A percentile compares a stretch with the other conserved stretches of the same genome.
Evolutionary conservation across 2,329 filamentous ascomycete species (phyloP).

Genomic region (Amphichorda felina): DNA sequence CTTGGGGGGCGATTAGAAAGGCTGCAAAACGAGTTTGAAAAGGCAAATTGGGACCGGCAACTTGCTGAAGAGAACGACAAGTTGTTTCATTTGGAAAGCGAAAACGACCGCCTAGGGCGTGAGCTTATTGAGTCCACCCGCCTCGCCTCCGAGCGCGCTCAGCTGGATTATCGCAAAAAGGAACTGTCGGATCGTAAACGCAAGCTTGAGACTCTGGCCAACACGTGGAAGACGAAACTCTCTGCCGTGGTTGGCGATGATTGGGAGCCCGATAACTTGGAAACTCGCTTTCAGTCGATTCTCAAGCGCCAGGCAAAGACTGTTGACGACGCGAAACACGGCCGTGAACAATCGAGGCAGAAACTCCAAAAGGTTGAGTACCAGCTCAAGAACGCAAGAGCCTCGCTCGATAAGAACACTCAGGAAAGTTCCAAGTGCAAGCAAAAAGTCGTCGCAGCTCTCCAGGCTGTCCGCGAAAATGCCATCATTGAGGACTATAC

Average conservation of each 20-base stretch:
- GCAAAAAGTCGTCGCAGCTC: constrained; percentile 36
- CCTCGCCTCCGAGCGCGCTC: constrained; percentile 70
- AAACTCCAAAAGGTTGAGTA: constrained; percentile 70
- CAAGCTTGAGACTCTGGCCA: constrained; percentile 65
- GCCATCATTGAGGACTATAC: constrained; percentile 41
- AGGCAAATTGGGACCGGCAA: constrained; percentile 57
- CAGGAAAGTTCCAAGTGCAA: constrained; percentile 52
- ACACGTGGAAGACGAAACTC: constrained; percentile 63
- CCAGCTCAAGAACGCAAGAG: constrained; percentile 52
- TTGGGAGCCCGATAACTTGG: constrained; percentile 62
- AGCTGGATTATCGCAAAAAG: constrained; percentile 72
- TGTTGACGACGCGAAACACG: constrained; percentile 53
- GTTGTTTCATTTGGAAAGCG: constrained; percentile 58
- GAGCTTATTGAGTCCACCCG: constrained; percentile 78
- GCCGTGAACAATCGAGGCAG: constrained; percentile 57
- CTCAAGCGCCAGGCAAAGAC: constrained; percentile 44
- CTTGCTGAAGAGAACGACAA: constrained; percentile 54
- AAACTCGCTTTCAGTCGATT: constrained; percentile 55
- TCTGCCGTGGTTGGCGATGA: constrained; percentile 46
- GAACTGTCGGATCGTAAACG: constrained; percentile 63
- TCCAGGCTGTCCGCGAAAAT: constrained; percentile 30
- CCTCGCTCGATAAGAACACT: constrained; percentile 52
- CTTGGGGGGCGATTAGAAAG: constrained; percentile 50
- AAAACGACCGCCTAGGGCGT: constrained; percentile 58
- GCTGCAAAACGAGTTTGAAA: constrained; percentile 50